phyloP scores from a whole-genome alignment of 2,329 filamentous ascomycete species.

The Colletotrichum cuscutae region DNA sequence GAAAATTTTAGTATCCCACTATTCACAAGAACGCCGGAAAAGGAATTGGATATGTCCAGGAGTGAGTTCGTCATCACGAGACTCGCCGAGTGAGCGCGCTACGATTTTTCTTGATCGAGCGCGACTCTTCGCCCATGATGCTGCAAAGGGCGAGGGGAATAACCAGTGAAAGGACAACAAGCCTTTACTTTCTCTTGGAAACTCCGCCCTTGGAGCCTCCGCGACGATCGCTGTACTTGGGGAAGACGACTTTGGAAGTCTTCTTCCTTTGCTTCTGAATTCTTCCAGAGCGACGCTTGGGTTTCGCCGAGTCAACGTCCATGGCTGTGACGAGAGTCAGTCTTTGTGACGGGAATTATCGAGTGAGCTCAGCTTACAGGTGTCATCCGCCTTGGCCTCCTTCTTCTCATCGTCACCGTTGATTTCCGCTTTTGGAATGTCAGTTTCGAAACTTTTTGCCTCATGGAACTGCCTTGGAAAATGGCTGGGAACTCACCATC shows the following conservation, averaged over 20 bases:
- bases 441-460: conserved; percentile 11
- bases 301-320: conserved; percentile 64
- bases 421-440: conserved; percentile 38
- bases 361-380: conserved; percentile 2
- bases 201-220: conserved; percentile 36
- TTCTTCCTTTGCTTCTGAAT: conserved; percentile 67
- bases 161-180: background rate
- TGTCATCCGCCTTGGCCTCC: conserved; percentile 42
- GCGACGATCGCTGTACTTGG: conserved; percentile 64
- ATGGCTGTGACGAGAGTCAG: conserved; percentile 54
- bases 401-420: conserved; percentile 41
- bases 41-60: background rate
- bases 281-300: conserved; percentile 51
- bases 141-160: background rate
- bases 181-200: conserved; percentile 52
- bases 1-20: conserved; percentile 10
- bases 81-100: background rate
- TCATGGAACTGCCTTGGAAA: background rate
- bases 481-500: conserved; percentile 16
- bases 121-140: background rate
- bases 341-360: conserved; percentile 37
- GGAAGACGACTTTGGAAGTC: conserved; percentile 69
- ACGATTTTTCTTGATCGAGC: background rate
- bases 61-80: background rate
- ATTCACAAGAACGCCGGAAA: conserved; percentile 19